Conservation (phyloP, 257 asterid species). For the Buddleja alternifolia region DNA sequence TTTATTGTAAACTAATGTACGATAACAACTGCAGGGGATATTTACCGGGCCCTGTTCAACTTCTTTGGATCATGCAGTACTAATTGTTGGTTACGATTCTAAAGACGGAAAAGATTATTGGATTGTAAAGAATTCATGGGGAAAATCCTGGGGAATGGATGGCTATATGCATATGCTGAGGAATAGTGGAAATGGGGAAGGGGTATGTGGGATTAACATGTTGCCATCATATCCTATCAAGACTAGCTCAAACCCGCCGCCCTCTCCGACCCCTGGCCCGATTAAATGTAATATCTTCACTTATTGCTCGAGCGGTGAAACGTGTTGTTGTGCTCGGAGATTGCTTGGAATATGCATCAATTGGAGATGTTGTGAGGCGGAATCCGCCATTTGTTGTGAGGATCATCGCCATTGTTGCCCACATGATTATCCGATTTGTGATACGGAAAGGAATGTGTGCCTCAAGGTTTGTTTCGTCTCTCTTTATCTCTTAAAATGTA, state of each 20-base stretch:
- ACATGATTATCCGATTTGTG: constrained; percentile 79
- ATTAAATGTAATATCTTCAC: constrained; percentile 62
- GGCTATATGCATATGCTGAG: constrained; percentile 79
- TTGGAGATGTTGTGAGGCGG: constrained; percentile 80
- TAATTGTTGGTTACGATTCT: constrained; percentile 87
- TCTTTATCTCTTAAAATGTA: neutral
- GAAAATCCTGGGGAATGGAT: constrained; percentile 74
- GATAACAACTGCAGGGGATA: constrained; percentile 63
- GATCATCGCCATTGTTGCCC: constrained; percentile 81
- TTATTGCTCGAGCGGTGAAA: constrained; percentile 72
- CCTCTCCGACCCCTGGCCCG: constrained; percentile 75
- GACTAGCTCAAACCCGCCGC: constrained; percentile 88
- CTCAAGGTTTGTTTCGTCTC: constrained; percentile 57
- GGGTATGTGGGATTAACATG: constrained; percentile 81
- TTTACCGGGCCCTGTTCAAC: constrained; percentile 91
- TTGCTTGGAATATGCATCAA: constrained; percentile 74
- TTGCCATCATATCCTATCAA: constrained; percentile 90
- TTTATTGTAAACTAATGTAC: neutral
- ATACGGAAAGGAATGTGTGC: constrained; percentile 53
- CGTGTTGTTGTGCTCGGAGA: constrained; percentile 75
- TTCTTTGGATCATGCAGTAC: constrained; percentile 80
- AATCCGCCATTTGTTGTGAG: constrained; percentile 67
- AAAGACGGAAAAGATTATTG: constrained; percentile 77
- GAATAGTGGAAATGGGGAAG: constrained; percentile 53
- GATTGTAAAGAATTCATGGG: constrained; percentile 97